Base-by-base conservation (phyloP, 1,284 basidiomycete species). In the Malassezia dermatis region DNA sequence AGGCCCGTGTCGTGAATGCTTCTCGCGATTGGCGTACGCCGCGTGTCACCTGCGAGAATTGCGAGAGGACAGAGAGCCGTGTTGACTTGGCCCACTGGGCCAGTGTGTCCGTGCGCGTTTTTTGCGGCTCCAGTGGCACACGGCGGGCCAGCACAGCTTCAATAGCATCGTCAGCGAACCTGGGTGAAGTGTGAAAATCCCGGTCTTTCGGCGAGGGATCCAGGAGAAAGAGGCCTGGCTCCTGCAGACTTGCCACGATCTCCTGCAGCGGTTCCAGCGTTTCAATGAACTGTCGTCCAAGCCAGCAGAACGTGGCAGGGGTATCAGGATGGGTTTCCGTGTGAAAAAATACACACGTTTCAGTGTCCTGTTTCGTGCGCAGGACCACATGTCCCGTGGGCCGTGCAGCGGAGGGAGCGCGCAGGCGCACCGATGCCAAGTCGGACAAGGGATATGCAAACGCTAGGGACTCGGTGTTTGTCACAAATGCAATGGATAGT, bases 191-290 rank as follows among this genome's bases (percentile, higher is more conserved):
- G 58, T 98, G 94, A 0, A 86, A 81, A 61, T 95, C 90, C 28
- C 91, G 83, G 75, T 98, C 93, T 30, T 83, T 80, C 49, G 85
- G 81, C 32, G 86, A 89, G 0, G 93, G 94, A 70, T 98, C 90
- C 44, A 96, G 80, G 37, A 99, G 81, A 78, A 87, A 98, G 3
- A 96, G 77, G 3, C 84, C 83, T 39, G 84, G 83, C 67, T 86
- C 86, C 46, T 86, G 80, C 56, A 79, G 87, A 15, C 84, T 89
- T 51, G 83, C 84, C 58, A 90, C 78, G 47, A 93, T 76, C 65
- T 88, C 81, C 27, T 85, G 80, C 75, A 86, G 86, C 64, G 55
- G 60, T 27, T 57, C 51, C 12, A 69, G 57, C 12, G 65, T 63
- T 8, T 64, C 60, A 0, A 72, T 46, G 48, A 95, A 76, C 68